These are phyloP conservation scores for Claviceps maximensis DNA, from an alignment of 2,329 filamentous ascomycete genomes.

Conservation along the genomic window DNA sequence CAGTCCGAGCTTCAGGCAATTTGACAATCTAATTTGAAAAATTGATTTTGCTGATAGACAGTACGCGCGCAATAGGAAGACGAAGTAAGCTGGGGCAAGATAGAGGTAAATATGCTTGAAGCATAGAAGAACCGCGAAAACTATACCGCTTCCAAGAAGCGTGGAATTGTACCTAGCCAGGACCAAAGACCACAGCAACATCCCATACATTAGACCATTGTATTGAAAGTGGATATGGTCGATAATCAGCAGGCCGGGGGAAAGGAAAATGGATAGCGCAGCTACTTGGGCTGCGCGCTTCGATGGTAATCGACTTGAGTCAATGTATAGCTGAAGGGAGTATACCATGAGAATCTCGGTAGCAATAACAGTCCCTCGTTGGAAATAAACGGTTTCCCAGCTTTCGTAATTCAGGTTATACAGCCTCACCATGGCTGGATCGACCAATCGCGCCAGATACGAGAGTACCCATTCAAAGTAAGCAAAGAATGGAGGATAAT, in stretches of 20 bases:
- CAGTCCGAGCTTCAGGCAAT: constrained; percentile 69
- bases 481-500: constrained; percentile 97
- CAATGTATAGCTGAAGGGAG: constrained; percentile 69
- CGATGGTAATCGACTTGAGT: constrained; percentile 50
- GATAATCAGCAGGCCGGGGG: constrained; percentile 87
- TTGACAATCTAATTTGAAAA: constrained; percentile 62
- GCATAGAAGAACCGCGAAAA: constrained; percentile 78
- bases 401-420: constrained; percentile 75
- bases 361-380: constrained; percentile 73
- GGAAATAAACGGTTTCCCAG: constrained; percentile 90
- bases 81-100: constrained; percentile 87
- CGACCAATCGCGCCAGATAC: constrained; percentile 61
- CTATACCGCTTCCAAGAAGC: constrained; percentile 62
- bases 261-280: constrained; percentile 79
- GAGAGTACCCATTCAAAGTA: constrained; percentile 92
- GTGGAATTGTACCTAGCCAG: constrained; percentile 64
- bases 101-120: constrained; percentile 99
- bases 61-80: constrained; percentile 80
- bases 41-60: constrained; percentile 69
- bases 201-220: constrained; percentile 90
- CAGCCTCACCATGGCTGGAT: constrained; percentile 70
- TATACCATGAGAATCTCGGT: constrained; percentile 76
- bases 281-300: constrained; percentile 72
- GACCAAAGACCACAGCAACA: constrained; percentile 76
- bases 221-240: constrained; percentile 99